Base-by-base conservation (phyloP, 2,329 filamentous ascomycete species). In the Bisporella sp. region DNA sequence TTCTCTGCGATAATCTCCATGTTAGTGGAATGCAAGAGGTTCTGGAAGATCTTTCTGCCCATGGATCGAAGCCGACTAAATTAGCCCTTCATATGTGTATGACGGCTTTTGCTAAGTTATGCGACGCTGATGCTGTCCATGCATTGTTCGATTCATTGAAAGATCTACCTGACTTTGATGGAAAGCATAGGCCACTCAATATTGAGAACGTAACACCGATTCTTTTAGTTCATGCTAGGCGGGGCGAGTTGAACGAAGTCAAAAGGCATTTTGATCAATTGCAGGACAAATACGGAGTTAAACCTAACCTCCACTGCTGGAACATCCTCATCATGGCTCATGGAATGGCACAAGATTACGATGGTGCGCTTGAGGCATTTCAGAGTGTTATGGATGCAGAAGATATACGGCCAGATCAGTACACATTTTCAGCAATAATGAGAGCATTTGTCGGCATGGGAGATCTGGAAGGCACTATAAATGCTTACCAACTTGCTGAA, bases 291-390 rank as follows among this genome's bases (percentile, higher is more conserved):
- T 84, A 82, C 59, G 68, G 71, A 1, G 59, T 85, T 12, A 57
- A 71, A 41, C 84, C 84, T 5, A 79, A 81, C 55, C 65, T 76
- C 1, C 64, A 73, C 35, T 81, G 78, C 55, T 95, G 86, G 84
- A 95, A 95, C 62, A 82, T 84, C 28, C 68, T 96, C 31, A 72
- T 97, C 43, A 81, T 84, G 60, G 84, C 85, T 3, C 79, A 90
- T 66, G 75, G 76, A 13, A 81, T 81, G 57, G 77, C 78, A 1
- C 75, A 80, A 45, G 81, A 93, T 62, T 76, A 87, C 41, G 72
- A 80, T n/a, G 78, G 79, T 5, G 85, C 84, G 9, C 70, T 88
- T 50, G 64, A 72, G 5, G 74, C 76, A 45, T 90, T 95, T 59
- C 74, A 82, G 13, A 68, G 75, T 7, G 75, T 93, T 64, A 52